Percentiles rank a stretch among this genome's conserved stretches.
phyloP scores from a whole-genome alignment of 352 stramenopile genomes.

The Phytophthora europaea region DNA sequence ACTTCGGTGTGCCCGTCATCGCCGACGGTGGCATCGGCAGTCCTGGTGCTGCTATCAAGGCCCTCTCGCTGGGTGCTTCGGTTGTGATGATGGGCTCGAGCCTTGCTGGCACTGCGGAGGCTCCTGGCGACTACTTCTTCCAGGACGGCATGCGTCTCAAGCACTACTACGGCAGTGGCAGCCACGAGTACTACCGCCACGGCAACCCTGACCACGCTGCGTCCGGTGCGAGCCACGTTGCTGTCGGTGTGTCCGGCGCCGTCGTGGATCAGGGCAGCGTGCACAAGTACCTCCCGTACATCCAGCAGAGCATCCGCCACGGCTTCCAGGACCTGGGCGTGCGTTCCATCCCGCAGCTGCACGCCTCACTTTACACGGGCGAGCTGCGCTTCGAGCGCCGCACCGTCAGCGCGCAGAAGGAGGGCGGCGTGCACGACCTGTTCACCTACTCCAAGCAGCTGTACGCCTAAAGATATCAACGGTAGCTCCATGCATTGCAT shows the following conservation, averaged over 20 bases:
- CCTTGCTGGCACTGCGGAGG: slow-evolving; percentile 97
- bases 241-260: slow-evolving; percentile 97
- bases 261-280: slow-evolving; percentile 99
- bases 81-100: slow-evolving; percentile 99
- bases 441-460: slow-evolving; percentile 96
- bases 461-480: slow-evolving; percentile 52
- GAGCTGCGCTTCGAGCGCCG: slow-evolving; percentile 96
- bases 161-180: slow-evolving; percentile 99
- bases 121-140: slow-evolving; percentile 99
- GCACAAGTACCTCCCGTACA: slow-evolving; percentile 98
- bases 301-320: slow-evolving; percentile 97
- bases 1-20: slow-evolving; percentile 97
- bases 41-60: slow-evolving; percentile 98
- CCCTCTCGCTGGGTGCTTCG: slow-evolving; percentile 95
- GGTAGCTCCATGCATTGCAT: slow-evolving; percentile 8
- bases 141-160: slow-evolving; percentile 99
- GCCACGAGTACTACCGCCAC: slow-evolving; percentile 89
- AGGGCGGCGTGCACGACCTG: slow-evolving; percentile 98
- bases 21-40: slow-evolving; percentile 98
- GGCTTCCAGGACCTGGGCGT: slow-evolving; percentile 98
- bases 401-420: slow-evolving; percentile 97
- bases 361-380: slow-evolving; percentile 74
- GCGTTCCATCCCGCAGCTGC: slow-evolving; percentile 87
- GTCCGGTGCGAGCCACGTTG: slow-evolving; percentile 92
- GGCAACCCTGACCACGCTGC: slow-evolving; percentile 80